Percentiles rank a stretch among this genome's conserved stretches.
Conservation (phyloP, 805 yeast genomes). For the Hanseniaspora guilliermondii region DNA sequence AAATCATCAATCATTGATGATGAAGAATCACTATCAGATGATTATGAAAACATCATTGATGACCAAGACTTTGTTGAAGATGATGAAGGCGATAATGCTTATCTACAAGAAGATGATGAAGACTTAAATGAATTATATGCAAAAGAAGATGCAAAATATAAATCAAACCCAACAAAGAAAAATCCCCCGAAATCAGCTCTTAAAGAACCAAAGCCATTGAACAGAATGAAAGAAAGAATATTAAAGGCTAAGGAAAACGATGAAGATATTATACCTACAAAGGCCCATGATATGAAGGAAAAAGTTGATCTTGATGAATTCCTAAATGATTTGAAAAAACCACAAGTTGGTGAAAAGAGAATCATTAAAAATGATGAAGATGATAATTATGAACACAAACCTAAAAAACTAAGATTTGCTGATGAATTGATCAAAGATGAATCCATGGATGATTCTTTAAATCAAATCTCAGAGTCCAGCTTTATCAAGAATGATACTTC, state of each 20-base stretch:
- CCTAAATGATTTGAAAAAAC: background rate
- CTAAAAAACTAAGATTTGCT: conserved; percentile 16
- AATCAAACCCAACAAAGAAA: background rate
- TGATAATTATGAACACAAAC: conserved; percentile 7
- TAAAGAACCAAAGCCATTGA: background rate
- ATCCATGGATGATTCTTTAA: background rate
- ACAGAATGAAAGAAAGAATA: background rate
- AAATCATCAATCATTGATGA: background rate
- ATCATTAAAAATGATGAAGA: conserved; percentile 8
- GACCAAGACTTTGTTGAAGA: background rate
- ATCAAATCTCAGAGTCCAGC: conserved; percentile 11
- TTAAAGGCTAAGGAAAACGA: conserved; percentile 2
- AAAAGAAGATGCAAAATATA: conserved; percentile 16
- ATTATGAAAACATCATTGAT: background rate
- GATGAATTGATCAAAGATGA: background rate
- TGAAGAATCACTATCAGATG: background rate
- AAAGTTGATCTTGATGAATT: conserved; percentile 17
- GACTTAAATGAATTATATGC: conserved; percentile 23
- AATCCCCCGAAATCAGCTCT: too few species aligned
- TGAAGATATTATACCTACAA: conserved; percentile 23
- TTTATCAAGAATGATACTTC: conserved; percentile 12
- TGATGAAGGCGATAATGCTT: conserved; percentile 13
- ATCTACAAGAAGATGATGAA: background rate
- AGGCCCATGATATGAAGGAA: conserved; percentile 30
- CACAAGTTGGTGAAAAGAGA: background rate